Conservation (phyloP, 1,139 yeast species). For the Meyerozyma elateridarum region DNA sequence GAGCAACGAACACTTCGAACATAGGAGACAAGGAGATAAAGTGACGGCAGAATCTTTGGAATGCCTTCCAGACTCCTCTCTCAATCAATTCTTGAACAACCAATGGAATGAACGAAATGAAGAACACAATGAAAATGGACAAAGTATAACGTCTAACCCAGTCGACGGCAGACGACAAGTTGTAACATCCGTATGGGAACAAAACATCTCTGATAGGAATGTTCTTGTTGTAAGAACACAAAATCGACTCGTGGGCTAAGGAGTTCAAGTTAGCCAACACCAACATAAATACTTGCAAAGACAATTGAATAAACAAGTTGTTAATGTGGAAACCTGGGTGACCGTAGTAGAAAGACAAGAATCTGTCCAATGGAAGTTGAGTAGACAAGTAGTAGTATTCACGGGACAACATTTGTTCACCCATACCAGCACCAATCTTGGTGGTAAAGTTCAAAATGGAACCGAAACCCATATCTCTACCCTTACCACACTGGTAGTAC, state of each 20-base stretch:
- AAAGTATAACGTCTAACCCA: slow-evolving; percentile 97
- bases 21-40: slow-evolving; percentile 86
- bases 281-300: slow-evolving; percentile 89
- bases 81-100: slow-evolving; percentile 96
- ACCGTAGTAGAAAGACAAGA: slow-evolving; percentile 95
- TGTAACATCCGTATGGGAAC: slow-evolving; percentile 92
- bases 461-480: slow-evolving; percentile 99
- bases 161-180: slow-evolving; percentile 82
- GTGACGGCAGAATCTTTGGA: slow-evolving; percentile 87
- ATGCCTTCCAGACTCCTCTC: slow-evolving; percentile 96
- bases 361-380: slow-evolving; percentile 94
- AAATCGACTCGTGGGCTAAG: slow-evolving; percentile 82
- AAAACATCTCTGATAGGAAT: slow-evolving; percentile 81
- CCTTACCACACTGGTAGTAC: slow-evolving; percentile 99
- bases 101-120: slow-evolving; percentile 93
- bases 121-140: slow-evolving; percentile 97
- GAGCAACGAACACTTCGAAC: slow-evolving; percentile 98
- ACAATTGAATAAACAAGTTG: slow-evolving; percentile 90
- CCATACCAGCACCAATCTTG: slow-evolving; percentile 99
- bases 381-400: slow-evolving; percentile 97
- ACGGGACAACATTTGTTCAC: slow-evolving; percentile 98
- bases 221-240: slow-evolving; percentile 80
- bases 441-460: slow-evolving; percentile 98
- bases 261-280: slow-evolving; percentile 89
- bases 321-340: slow-evolving; percentile 99